Conservation (phyloP, 805 yeast species). For the Myxozyma geophila region DNA sequence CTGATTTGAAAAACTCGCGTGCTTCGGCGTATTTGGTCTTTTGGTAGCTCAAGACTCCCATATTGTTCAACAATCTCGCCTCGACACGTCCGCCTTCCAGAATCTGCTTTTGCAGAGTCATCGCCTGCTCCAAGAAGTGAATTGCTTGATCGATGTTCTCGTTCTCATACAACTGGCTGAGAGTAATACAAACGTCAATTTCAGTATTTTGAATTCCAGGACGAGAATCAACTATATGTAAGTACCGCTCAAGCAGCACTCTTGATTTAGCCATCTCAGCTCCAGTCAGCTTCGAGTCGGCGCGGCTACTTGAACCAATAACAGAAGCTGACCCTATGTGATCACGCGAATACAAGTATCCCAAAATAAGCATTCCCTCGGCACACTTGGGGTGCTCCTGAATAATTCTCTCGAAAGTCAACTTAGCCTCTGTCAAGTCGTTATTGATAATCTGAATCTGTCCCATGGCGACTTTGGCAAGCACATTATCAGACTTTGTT, state of each 20-base stretch:
- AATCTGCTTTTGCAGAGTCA: slow-evolving; percentile 53
- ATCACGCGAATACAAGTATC: slow-evolving; percentile 63
- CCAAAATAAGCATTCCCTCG: slow-evolving; percentile 72
- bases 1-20: slow-evolving; percentile 56
- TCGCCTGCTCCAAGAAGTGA: slow-evolving; percentile 62
- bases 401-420: slow-evolving; percentile 77
- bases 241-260: slow-evolving; percentile 68
- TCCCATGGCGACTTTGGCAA: slow-evolving; percentile 82
- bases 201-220: slow-evolving; percentile 58
- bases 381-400: slow-evolving; percentile 68
- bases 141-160: slow-evolving; percentile 68
- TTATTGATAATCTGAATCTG: slow-evolving; percentile 80
- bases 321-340: slow-evolving; percentile 46
- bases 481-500: slow-evolving; percentile 60
- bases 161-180: slow-evolving; percentile 72
- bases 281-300: slow-evolving; percentile 39
- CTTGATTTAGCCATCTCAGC: slow-evolving; percentile 58
- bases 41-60: slow-evolving; percentile 80
- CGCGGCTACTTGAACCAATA: slow-evolving; percentile 25
- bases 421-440: slow-evolving; percentile 77
- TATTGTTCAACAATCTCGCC: slow-evolving; percentile 66
- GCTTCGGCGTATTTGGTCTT: slow-evolving; percentile 66
- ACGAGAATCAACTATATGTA: slow-evolving; percentile 61
- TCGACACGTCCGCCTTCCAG: slow-evolving; percentile 37
- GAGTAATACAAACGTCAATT: slow-evolving; percentile 67